These are phyloP conservation scores for Linnemannia hyalina DNA, from an alignment of 192 early-diverging fungal species.

Conservation along the genomic window DNA sequence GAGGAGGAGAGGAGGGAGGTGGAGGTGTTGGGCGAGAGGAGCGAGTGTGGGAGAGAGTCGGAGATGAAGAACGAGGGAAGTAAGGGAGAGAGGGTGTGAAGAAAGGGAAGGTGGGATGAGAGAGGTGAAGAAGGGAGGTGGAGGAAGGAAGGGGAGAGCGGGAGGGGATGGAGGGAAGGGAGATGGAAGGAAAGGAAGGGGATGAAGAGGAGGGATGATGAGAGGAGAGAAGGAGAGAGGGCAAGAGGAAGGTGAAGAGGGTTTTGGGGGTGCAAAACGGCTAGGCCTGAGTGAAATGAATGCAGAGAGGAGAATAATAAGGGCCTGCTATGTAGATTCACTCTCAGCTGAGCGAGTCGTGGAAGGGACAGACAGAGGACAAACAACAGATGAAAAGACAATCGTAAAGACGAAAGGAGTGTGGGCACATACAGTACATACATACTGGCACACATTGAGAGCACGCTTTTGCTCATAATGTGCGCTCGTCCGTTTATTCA, in stretches of 20 bases:
- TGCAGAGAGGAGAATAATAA: no score
- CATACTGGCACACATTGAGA: no score
- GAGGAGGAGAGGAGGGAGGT: neutral
- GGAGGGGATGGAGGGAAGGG: neutral
- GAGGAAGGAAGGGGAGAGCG: neutral
- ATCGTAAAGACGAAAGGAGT: no score
- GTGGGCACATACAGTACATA: no score
- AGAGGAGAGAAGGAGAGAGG: neutral
- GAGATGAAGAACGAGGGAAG: neutral
- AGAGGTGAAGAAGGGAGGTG: neutral
- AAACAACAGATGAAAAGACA: no score
- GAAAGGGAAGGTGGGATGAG: neutral
- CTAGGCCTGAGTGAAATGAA: no score
- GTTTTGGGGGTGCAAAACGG: neutral
- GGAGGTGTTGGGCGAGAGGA: neutral
- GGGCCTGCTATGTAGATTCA: no score
- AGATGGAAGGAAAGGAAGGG: neutral
- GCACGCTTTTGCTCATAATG: neutral
- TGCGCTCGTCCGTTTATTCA: neutral
- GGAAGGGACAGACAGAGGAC: neutral
- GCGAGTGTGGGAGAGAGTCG: neutral
- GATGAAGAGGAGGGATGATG: neutral
- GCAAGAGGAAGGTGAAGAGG: neutral
- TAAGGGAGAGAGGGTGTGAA: neutral
- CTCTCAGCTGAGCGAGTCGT: no score